Evolutionary conservation across 148 eudicot genomes (phyloP), one percentile per base, ranked within the genome.

Genomic region (Heliamphora exappendiculata): DNA sequence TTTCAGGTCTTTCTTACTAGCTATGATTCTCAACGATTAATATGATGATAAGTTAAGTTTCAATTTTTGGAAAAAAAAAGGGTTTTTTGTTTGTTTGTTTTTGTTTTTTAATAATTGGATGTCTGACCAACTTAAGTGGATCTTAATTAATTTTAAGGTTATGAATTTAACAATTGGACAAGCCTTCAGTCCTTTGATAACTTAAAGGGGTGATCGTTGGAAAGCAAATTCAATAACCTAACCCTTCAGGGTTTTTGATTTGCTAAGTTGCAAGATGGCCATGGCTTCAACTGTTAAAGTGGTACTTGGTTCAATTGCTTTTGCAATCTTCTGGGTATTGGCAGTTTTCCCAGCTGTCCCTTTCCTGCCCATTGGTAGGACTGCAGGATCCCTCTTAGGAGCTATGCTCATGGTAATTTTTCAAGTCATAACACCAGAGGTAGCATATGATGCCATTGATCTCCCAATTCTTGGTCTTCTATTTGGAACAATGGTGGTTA

Each of bases 401-500:
- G 98, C 91, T 2, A 88, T 89, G 84, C 87, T 94, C 4, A 94
- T 94, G 98, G 97, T 94, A 11, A 67, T 94, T 67, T 94, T 94
- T 22, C 84, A 41, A 7, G 89, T 94, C 62, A 78, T 92, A 29
- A 78, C 93, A 20, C 93, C 98, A 0, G 93, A 92, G 31, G 83
- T 90, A 87, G 98, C 98, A 17, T 94, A 88, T 65, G 92, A 79
- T n/a, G 88, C 98, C 44, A 94, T 94, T 62, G 96, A 94, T 82
- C 98, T 92, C 29, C 74, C 78, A 57, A 79, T 79, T 26, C 74
- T 79, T 44, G 82, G 82, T 14, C 82, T 79, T 58, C 89, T 94
- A 12, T 94, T 94, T 47, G 98, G 98, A 16, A 94, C 98, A n/a
- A 94, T 94, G 98, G 97, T 94, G 6, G 97, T 94, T 13, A 90